A percentile compares a stretch with the other conserved stretches of the same genome.
Conservation (phyloP, 208 protist genomes). For the Crithidia expoeki region DNA sequence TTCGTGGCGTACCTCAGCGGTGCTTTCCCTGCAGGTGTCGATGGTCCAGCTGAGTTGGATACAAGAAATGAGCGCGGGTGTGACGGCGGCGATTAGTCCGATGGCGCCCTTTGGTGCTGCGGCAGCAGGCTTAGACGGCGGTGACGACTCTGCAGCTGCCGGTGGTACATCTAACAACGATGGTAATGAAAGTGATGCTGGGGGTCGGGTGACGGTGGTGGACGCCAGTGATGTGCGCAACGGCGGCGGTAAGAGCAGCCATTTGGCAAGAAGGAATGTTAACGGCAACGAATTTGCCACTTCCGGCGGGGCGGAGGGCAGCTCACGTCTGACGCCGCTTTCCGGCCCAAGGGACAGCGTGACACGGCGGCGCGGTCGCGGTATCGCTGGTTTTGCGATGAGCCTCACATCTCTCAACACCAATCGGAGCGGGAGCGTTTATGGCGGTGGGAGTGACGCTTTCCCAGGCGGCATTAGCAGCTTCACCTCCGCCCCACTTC, state of each 20-base stretch:
- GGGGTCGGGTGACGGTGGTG: constrained; percentile 2
- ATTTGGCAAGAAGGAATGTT: neutral
- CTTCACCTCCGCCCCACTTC: constrained; percentile 9
- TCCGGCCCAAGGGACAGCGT: neutral
- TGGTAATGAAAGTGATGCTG: neutral
- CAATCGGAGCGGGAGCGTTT: neutral
- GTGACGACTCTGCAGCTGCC: neutral
- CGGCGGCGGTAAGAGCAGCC: neutral
- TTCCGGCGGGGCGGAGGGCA: too few species aligned
- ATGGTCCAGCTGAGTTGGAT: constrained; percentile 59
- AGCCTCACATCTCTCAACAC: neutral
- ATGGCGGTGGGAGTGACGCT: neutral
- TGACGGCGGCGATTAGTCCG: neutral
- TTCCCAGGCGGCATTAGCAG: neutral
- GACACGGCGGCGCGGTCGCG: constrained; percentile 1
- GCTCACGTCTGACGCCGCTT: neutral
- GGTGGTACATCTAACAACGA: neutral
- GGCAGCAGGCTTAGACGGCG: constrained; percentile 9
- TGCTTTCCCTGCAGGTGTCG: constrained; percentile 41
- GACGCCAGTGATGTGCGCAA: neutral
- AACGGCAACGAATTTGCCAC: too few species aligned
- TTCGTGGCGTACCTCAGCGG: constrained; percentile 45
- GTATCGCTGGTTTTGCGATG: neutral
- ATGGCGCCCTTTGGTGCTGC: constrained; percentile 1
- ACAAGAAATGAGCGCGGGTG: constrained; percentile 20